Conservation (phyloP, 306 rosid genomes). For the Coriaria nepalensis region DNA sequence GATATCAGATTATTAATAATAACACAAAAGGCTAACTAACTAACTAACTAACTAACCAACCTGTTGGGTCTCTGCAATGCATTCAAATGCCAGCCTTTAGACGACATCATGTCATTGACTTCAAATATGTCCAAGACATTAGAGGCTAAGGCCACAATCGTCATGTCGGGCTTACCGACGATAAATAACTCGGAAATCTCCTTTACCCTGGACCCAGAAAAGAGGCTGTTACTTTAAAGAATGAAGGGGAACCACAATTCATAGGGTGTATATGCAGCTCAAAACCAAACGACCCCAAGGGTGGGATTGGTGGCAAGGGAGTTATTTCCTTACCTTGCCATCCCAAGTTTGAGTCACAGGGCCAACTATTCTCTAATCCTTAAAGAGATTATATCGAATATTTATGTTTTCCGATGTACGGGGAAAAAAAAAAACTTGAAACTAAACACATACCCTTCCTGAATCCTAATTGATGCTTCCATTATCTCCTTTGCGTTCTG, state of each 20-base stretch:
- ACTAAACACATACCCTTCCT: conserved; percentile 52
- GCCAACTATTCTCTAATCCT: too few relatives aligned
- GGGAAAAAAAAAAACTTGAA: too few relatives aligned
- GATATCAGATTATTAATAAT: too few relatives aligned
- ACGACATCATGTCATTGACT: conserved; percentile 78
- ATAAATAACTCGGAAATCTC: conserved; percentile 68
- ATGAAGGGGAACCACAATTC: neutral
- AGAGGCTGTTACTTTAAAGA: conserved; percentile 9
- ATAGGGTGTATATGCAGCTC: conserved; percentile 1
- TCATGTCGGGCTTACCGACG: conserved; percentile 85
- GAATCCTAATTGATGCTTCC: conserved; percentile 65
- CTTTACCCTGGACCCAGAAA: conserved; percentile 50
- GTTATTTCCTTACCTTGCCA: too few relatives aligned
- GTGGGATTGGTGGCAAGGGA: too few relatives aligned
- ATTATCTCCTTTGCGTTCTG: conserved; percentile 62
- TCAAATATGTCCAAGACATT: conserved; percentile 74
- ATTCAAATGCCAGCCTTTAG: conserved; percentile 98
- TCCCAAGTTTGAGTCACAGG: too few relatives aligned
- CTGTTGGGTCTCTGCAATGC: conserved; percentile 94
- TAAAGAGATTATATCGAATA: too few relatives aligned
- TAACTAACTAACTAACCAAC: conserved; percentile 28
- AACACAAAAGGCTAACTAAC: too few relatives aligned
- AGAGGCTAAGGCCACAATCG: conserved; percentile 76
- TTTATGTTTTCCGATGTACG: too few relatives aligned
- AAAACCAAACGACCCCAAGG: too few relatives aligned